phyloP scores from a whole-genome alignment of 345 rosid species.

The Lumnitzera littorea region DNA sequence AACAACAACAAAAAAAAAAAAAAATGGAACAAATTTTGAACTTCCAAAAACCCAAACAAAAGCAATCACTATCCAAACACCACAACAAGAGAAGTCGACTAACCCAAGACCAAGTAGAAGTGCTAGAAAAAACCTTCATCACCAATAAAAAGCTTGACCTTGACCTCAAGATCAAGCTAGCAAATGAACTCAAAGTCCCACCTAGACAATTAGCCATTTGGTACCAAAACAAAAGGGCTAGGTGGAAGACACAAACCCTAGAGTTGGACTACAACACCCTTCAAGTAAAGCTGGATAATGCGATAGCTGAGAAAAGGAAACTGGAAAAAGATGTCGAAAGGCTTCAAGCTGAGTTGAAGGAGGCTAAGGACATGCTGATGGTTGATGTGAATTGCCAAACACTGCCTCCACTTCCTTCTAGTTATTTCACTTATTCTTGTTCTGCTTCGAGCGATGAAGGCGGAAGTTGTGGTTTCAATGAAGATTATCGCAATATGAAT shows the following conservation, averaged over 20 bases:
- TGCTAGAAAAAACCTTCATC: conserved; percentile 63
- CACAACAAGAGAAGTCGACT: conserved; percentile 34
- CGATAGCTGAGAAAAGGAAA: conserved; percentile 42
- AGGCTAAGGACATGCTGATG: conserved; percentile 35
- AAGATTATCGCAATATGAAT: conserved; percentile 3
- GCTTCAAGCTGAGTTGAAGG: conserved; percentile 62
- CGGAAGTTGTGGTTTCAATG: background rate
- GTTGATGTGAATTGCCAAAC: conserved; percentile 12
- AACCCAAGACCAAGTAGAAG: conserved; percentile 57
- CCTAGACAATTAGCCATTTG: conserved; percentile 83
- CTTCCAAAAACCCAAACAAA: conserved; percentile 15
- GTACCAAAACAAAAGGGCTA: conserved; percentile 92
- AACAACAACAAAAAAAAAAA: too few relatives aligned
- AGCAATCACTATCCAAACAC: conserved; percentile 23
- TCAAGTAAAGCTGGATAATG: conserved; percentile 47
- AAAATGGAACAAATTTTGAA: conserved; percentile 20
- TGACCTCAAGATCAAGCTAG: conserved; percentile 60
- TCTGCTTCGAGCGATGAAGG: conserved; percentile 35
- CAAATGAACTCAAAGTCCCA: conserved; percentile 58
- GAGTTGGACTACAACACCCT: conserved; percentile 54
- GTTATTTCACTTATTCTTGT: conserved; percentile 10
- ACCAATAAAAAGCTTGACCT: conserved; percentile 66
- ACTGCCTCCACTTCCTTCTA: conserved; percentile 14
- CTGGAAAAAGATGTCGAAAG: conserved; percentile 56
- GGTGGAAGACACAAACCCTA: conserved; percentile 77